Percentiles rank a stretch among this genome's conserved stretches.
Conservation (phyloP, 176 grass and related monocot genomes). For the Hyparrhenia diplandra region DNA sequence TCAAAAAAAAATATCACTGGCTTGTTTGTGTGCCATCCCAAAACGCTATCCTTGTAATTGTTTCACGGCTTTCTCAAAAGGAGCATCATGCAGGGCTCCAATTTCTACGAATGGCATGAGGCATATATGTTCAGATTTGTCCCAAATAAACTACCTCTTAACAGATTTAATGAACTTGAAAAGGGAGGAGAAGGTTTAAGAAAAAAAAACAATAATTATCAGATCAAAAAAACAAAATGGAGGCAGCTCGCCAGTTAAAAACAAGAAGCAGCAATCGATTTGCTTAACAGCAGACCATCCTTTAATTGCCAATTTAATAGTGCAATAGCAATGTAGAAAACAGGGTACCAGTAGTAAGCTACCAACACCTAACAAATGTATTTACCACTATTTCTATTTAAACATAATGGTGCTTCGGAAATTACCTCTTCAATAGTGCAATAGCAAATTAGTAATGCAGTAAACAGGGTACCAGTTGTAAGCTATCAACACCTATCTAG, state of each 20-base stretch:
- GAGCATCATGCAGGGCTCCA: neutral
- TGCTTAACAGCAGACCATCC: neutral
- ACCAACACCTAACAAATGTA: neutral
- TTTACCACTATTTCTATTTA: neutral
- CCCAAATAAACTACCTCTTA: neutral
- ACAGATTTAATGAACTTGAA: neutral
- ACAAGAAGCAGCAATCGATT: neutral
- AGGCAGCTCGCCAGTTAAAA: neutral
- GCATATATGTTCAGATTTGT: neutral
- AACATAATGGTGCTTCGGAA: neutral
- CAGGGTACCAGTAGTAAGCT: neutral
- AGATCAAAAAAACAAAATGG: neutral
- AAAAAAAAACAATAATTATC: constrained; percentile 4
- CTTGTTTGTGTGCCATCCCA: neutral
- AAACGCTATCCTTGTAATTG: neutral
- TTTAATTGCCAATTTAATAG: neutral
- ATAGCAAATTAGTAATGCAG: neutral
- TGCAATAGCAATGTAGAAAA: neutral
- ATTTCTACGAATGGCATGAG: neutral
- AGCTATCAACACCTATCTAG: neutral
- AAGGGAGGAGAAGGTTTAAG: neutral
- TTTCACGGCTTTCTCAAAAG: neutral
- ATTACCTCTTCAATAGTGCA: neutral
- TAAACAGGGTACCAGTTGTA: neutral
- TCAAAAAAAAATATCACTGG: neutral